phyloP scores from a whole-genome alignment of 768 basidiomycete genomes.

The Collybia sordida region DNA sequence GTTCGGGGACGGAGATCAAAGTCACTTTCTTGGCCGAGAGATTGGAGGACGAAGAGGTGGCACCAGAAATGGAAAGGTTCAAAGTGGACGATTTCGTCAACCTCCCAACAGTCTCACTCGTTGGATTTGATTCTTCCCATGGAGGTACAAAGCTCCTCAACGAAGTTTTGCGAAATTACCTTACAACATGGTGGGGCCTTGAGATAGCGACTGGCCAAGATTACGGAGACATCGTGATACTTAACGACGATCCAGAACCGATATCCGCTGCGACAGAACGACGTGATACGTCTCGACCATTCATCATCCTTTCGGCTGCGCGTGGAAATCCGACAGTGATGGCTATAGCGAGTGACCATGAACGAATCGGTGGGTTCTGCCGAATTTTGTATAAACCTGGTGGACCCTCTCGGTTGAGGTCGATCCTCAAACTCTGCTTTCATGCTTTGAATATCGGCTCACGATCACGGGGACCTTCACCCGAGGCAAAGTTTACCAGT shows the following conservation, averaged over 20 bases:
- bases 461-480: slow-evolving; percentile 18
- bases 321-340: slow-evolving; percentile 66
- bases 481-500: neutral
- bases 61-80: slow-evolving; percentile 46
- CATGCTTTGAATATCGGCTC: slow-evolving; percentile 52
- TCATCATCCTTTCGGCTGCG: slow-evolving; percentile 72
- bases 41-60: slow-evolving; percentile 36
- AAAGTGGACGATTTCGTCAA: slow-evolving; percentile 35
- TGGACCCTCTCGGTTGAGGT: slow-evolving; percentile 73
- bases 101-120: slow-evolving; percentile 60
- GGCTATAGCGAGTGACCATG: slow-evolving; percentile 66
- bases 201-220: slow-evolving; percentile 37
- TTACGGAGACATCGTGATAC: slow-evolving; percentile 70
- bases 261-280: slow-evolving; percentile 57
- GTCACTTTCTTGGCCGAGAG: slow-evolving; percentile 77
- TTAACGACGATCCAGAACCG: slow-evolving; percentile 73
- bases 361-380: slow-evolving; percentile 82
- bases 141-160: slow-evolving; percentile 69
- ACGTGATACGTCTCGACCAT: slow-evolving; percentile 60
- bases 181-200: slow-evolving; percentile 79
- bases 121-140: slow-evolving; percentile 68
- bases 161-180: slow-evolving; percentile 61
- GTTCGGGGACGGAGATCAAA: slow-evolving; percentile 88
- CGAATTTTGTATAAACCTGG: slow-evolving; percentile 89
- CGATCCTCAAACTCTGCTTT: slow-evolving; percentile 62